Conservation (phyloP, 805 yeast species). For the Candida anglica region DNA sequence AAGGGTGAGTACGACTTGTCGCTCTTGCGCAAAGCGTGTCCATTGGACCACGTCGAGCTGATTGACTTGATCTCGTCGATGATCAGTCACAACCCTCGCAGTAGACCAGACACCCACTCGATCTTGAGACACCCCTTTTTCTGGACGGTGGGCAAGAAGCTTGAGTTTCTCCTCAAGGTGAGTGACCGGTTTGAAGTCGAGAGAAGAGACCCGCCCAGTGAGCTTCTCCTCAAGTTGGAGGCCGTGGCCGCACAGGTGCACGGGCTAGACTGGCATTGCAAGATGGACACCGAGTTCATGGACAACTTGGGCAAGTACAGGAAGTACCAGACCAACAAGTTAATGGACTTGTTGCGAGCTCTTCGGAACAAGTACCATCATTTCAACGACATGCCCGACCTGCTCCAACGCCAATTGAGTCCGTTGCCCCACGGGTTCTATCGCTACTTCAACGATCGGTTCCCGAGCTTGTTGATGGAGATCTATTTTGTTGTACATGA, state of each 20-base stretch:
- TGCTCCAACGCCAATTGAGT: slow-evolving; percentile 61
- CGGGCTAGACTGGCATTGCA: slow-evolving; percentile 70
- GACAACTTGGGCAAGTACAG: slow-evolving; percentile 88
- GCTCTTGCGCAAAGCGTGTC: slow-evolving; percentile 39
- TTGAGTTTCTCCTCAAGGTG: slow-evolving; percentile 80
- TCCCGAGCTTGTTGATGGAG: slow-evolving; percentile 77
- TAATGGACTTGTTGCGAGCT: slow-evolving; percentile 86
- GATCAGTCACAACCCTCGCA: slow-evolving; percentile 63
- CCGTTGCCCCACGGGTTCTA: slow-evolving; percentile 85
- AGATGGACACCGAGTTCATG: slow-evolving; percentile 69
- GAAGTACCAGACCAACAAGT: slow-evolving; percentile 71
- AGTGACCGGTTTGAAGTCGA: slow-evolving; percentile 91
- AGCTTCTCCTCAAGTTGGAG: slow-evolving; percentile 54
- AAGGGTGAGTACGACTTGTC: slow-evolving; percentile 55
- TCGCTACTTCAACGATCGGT: slow-evolving; percentile 64
- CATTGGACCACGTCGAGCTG: slow-evolving; percentile 56
- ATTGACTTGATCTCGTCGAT: slow-evolving; percentile 66
- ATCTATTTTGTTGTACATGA: slow-evolving; percentile 60
- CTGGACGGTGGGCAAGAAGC: slow-evolving; percentile 70
- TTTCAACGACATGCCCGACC: slow-evolving; percentile 79
- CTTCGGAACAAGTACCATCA: slow-evolving; percentile 93
- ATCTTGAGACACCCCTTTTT: slow-evolving; percentile 85
- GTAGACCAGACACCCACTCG: slow-evolving; percentile 65
- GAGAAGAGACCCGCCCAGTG: slow-evolving; percentile 73
- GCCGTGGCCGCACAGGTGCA: slow-evolving; percentile 43